A percentile compares a stretch with the other conserved stretches of the same genome.
Evolutionary conservation across 768 basidiomycete genomes (phyloP).

Genomic region (Leccinum boreale): DNA sequence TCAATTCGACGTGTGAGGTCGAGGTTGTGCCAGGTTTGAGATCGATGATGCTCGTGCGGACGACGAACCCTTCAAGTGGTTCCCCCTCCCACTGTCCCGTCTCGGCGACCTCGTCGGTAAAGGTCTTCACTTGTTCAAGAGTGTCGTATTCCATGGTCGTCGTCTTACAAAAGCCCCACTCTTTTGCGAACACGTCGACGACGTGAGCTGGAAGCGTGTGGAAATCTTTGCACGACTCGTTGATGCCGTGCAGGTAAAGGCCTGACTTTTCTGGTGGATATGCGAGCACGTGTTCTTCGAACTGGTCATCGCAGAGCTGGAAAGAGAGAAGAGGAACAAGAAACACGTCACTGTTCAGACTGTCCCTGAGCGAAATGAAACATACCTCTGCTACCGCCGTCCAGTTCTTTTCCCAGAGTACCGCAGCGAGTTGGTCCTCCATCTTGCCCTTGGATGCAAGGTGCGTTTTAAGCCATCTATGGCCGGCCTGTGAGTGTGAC

Average conservation of each 20-base stretch:
- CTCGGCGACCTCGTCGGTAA: conserved; percentile 64
- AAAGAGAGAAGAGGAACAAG: neutral
- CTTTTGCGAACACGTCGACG: conserved; percentile 77
- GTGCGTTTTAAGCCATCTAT: conserved; percentile 77
- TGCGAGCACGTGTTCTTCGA: conserved; percentile 93
- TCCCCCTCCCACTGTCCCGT: conserved; percentile 81
- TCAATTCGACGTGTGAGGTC: conserved; percentile 20
- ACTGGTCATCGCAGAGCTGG: conserved; percentile 94
- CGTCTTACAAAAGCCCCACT: conserved; percentile 92
- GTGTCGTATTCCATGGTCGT: conserved; percentile 48
- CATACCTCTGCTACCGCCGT: conserved; percentile 90
- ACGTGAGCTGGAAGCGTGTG: conserved; percentile 60
- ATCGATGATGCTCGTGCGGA: conserved; percentile 64
- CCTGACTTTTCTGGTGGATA: conserved; percentile 83
- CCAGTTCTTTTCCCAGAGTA: conserved; percentile 78
- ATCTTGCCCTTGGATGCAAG: conserved; percentile 51
- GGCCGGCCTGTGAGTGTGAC: conserved; percentile 82
- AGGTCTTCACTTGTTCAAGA: conserved; percentile 64
- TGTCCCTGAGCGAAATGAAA: neutral
- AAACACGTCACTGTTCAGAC: neutral
- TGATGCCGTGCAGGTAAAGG: conserved; percentile 91
- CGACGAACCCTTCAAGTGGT: conserved; percentile 91
- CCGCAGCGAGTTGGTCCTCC: conserved; percentile 68
- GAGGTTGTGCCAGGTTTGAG: conserved; percentile 32
- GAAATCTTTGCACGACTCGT: conserved; percentile 64